Conservation (phyloP, 2,329 filamentous ascomycete genomes). For the Dothiorella sarmentorum region DNA sequence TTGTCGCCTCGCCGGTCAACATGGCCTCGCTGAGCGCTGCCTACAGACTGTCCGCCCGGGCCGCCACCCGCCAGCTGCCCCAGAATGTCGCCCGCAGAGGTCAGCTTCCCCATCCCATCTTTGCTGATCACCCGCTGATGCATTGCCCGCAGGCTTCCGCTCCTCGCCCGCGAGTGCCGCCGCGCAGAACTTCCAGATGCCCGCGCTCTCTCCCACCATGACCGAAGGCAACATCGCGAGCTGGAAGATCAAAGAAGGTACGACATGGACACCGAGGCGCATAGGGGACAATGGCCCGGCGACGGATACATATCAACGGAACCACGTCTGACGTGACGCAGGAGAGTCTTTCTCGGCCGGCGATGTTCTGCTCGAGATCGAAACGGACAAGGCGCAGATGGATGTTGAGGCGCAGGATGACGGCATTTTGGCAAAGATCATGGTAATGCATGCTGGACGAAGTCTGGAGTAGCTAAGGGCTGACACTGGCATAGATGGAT, state of each 20-base stretch:
- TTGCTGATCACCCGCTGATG: constrained; percentile 10
- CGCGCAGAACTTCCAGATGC: constrained; percentile 87
- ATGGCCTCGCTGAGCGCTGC: constrained; percentile 67
- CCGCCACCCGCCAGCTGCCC: constrained; percentile 54
- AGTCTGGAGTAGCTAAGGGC: background rate
- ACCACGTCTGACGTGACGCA: constrained; percentile 27
- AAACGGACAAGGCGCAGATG: constrained; percentile 94
- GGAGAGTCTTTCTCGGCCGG: constrained; percentile 75
- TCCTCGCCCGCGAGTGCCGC: constrained; percentile 62
- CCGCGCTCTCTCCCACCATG: constrained; percentile 87
- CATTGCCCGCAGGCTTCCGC: constrained; percentile 54
- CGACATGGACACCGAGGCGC: constrained; percentile 15
- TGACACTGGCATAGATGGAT: constrained; percentile 41
- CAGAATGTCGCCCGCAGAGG: constrained; percentile 57
- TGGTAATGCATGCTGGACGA: constrained; percentile 37
- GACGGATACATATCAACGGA: background rate
- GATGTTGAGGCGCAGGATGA: constrained; percentile 92
- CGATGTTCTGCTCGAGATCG: constrained; percentile 86
- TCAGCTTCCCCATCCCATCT: constrained; percentile 39
- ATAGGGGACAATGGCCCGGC: background rate
- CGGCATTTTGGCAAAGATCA: constrained; percentile 80
- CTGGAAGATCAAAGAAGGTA: constrained; percentile 82
- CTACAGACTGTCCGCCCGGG: constrained; percentile 61
- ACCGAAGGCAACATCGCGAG: constrained; percentile 84
- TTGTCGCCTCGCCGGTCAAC: constrained; percentile 16